Evolutionary conservation across 176 grass and related monocot species (phyloP).

Genomic region (Guadua angustifolia): DNA sequence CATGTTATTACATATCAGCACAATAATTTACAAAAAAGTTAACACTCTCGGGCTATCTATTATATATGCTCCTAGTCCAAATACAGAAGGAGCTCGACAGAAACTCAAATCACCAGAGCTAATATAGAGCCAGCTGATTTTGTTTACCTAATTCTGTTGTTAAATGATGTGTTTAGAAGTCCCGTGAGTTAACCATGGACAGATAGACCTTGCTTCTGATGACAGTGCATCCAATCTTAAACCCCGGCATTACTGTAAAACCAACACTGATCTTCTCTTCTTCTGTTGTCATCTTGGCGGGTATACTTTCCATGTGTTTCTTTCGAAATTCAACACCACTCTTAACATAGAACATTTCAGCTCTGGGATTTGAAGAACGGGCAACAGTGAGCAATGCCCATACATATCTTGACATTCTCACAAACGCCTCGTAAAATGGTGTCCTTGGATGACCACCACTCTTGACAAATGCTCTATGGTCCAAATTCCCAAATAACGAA

Average conservation of each 20-base stretch:
- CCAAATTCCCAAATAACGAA: conserved; percentile 77
- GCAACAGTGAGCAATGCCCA: conserved; percentile 69
- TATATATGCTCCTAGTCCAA: conserved; percentile 13
- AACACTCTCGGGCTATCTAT: conserved; percentile 12
- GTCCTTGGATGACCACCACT: conserved; percentile 81
- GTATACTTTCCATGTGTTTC: conserved; percentile 77
- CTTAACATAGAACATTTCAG: conserved; percentile 78
- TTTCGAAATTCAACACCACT: conserved; percentile 46
- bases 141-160: conserved; percentile 38
- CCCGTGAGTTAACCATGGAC: conserved; percentile 13
- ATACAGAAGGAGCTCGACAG: conserved; percentile 28
- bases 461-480: conserved; percentile 71
- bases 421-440: conserved; percentile 72
- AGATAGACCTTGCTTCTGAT: conserved; percentile 74
- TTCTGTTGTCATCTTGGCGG: conserved; percentile 36
- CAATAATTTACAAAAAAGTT: conserved; percentile 39
- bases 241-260: conserved; percentile 81
- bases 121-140: conserved; percentile 27
- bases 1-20: conserved; percentile 24
- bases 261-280: conserved; percentile 60
- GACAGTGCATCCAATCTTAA: conserved; percentile 74
- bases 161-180: conserved; percentile 19
- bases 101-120: conserved; percentile 29
- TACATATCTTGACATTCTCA: conserved; percentile 65
- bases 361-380: conserved; percentile 59